Evolutionary conservation across 1,284 basidiomycete species (phyloP).

Genomic region (Boletus hoseneyae): DNA sequence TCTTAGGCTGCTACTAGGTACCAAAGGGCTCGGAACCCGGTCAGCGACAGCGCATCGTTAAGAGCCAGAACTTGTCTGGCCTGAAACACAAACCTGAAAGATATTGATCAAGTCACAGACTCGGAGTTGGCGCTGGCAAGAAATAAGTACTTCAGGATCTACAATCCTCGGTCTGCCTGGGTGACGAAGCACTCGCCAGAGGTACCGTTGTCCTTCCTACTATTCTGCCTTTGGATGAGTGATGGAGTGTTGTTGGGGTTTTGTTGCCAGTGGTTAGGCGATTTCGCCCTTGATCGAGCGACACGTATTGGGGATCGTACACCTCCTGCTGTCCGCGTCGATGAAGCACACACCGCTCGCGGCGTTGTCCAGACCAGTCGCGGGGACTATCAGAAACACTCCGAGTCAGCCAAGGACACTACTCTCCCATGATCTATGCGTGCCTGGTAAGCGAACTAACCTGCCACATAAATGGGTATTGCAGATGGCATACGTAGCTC

Average conservation of each 20-base stretch:
- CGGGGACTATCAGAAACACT: conserved; percentile 65
- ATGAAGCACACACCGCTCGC: conserved; percentile 76
- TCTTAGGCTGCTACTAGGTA: too few species aligned
- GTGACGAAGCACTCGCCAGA: conserved; percentile 51
- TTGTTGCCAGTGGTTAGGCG: conserved; percentile 44
- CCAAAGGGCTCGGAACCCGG: conserved; percentile 32
- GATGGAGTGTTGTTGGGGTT: background rate
- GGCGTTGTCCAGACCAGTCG: conserved; percentile 77
- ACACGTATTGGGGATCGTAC: conserved; percentile 75
- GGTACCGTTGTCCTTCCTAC: conserved; percentile 38
- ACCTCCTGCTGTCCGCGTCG: conserved; percentile 68
- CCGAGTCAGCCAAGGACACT: conserved; percentile 43
- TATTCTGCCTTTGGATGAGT: background rate
- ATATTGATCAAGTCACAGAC: too few species aligned
- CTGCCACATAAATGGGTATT: background rate
- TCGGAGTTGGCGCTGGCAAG: too few species aligned
- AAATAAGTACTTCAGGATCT: conserved; percentile 38
- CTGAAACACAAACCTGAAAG: conserved; percentile 49
- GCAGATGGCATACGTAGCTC: conserved; percentile 39
- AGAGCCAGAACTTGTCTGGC: conserved; percentile 63
- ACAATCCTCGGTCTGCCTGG: conserved; percentile 33
- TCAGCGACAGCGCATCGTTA: conserved; percentile 65
- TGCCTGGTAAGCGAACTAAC: conserved; percentile 46
- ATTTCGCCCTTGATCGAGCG: conserved; percentile 70
- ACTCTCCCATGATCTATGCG: conserved; percentile 67